A percentile compares a stretch with the other conserved stretches of the same genome.
Evolutionary conservation across 495 filamentous ascomycete genomes (phyloP).

Genomic region (Cenococcum geophilum): DNA sequence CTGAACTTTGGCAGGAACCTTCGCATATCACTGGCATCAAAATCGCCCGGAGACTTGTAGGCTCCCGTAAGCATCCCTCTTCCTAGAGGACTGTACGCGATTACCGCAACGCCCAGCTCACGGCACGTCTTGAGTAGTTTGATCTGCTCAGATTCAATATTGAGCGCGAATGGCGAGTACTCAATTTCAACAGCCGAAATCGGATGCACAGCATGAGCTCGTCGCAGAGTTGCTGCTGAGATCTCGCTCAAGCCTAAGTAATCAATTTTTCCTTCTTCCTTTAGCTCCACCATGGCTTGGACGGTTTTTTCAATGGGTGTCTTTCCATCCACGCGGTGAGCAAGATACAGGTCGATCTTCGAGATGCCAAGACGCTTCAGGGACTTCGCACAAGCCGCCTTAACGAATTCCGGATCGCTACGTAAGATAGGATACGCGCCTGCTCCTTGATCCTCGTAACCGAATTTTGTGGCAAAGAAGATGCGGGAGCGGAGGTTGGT

Average conservation of each 20-base stretch:
- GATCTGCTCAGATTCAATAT: slow-evolving; percentile 48
- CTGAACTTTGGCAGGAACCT: slow-evolving; percentile 41
- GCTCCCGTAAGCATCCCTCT: slow-evolving; percentile 52
- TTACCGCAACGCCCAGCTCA: slow-evolving; percentile 55
- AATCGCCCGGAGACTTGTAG: slow-evolving; percentile 42
- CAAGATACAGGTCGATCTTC: slow-evolving; percentile 57
- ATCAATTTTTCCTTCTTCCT: slow-evolving; percentile 51
- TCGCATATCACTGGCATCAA: slow-evolving; percentile 43
- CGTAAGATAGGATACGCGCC: slow-evolving; percentile 32
- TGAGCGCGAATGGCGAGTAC: slow-evolving; percentile 54
- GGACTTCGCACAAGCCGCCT: slow-evolving; percentile 46
- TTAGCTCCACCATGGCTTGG: slow-evolving; percentile 40
- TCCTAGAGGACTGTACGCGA: slow-evolving; percentile 59
- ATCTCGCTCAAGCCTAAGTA: slow-evolving; percentile 55
- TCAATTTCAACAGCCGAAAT: slow-evolving; percentile 59
- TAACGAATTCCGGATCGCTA: slow-evolving; percentile 50
- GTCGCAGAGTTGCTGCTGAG: slow-evolving; percentile 50
- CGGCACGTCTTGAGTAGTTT: slow-evolving; percentile 50
- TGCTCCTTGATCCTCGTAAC: neutral
- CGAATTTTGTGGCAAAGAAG: slow-evolving; percentile 56
- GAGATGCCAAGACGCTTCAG: slow-evolving; percentile 48
- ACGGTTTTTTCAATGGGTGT: slow-evolving; percentile 63
- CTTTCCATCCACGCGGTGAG: slow-evolving; percentile 50
- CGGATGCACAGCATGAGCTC: slow-evolving; percentile 53
- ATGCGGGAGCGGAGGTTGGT: slow-evolving; percentile 48